Evolutionary conservation across 169 alveolate genomes (phyloP), one percentile per base, ranked within the genome.

Genomic region (Plasmodium fragile): DNA sequence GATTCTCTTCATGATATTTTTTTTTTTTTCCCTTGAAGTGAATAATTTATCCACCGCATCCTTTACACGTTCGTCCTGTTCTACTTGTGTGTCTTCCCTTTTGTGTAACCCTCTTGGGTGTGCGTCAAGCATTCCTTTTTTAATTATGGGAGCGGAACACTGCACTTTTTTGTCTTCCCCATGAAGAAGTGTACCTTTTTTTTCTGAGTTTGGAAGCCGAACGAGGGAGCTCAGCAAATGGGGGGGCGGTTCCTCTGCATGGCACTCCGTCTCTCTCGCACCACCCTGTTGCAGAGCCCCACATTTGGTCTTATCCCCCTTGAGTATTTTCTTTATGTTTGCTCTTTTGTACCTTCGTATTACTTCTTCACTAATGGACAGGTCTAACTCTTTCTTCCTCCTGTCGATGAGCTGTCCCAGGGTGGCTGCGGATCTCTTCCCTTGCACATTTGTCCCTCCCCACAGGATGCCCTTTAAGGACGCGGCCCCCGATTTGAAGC

Each of bases 1-100:
- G 45, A 89, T 39, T 89, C 94, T 89, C 39, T 78, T 77, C 94
- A 89, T 89, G 18, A 89, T n/a, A 4, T 89, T 39, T 89, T 89
- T 89, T 78, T 78, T 89, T 41, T 78, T 89, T 41, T 79, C 94
- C 49, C 70, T 89, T 4, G 89, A 36, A 22, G 16, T 41, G 81
- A 89, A 89, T 53, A 89, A 34, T 78, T 89, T 87, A 55, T 89
- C 94, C 2, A 89, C 89, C 3, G 94, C n/a, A 77, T 89, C 53
- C 55, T 89, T 89, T 18, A 78, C 32, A 55, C 78, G 65, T 65
- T 89, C 94, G 28, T 89, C 81, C 69, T 78, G 71, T 45, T 45
- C 81, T 77, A 4, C 82, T 36, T 65, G 8, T 28, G 7, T 43
- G 6, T 72, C 43, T 6, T 59, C 49, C 34, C 69, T 41, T 39